Evolutionary conservation across 2,329 filamentous ascomycete species (phyloP).

Genomic region (Colletotrichum neosansevieriae): DNA sequence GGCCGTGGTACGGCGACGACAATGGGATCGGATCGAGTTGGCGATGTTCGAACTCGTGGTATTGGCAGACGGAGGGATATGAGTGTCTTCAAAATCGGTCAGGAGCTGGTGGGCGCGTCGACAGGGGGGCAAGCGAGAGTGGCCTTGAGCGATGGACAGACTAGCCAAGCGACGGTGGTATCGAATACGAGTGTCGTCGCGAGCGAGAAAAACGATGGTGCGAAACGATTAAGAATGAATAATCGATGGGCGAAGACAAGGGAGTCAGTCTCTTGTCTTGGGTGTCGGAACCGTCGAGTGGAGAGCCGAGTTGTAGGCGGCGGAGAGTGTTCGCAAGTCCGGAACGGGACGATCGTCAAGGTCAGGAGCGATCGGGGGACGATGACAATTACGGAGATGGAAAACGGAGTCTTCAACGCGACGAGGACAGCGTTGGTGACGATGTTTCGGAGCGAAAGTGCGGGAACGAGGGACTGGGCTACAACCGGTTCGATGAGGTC

Average conservation of each 20-base stretch:
- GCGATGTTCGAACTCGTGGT: neutral
- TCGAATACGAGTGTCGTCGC: conserved; percentile 6
- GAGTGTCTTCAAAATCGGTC: neutral
- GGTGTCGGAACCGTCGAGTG: conserved; percentile 16
- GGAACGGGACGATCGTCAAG: conserved; percentile 5
- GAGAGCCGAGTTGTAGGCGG: conserved; percentile 11
- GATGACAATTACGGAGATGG: conserved; percentile 13
- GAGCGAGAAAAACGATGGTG: conserved; percentile 4
- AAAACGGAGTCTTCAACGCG: conserved; percentile 4
- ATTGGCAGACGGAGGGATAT: neutral
- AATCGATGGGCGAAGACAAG: conserved; percentile 14
- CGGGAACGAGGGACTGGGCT: conserved; percentile 35
- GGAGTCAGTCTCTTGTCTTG: neutral
- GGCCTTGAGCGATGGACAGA: conserved; percentile 9
- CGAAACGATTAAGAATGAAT: conserved; percentile 8
- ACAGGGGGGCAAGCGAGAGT: conserved; percentile 13
- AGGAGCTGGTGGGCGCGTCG: neutral
- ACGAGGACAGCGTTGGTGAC: conserved; percentile 11
- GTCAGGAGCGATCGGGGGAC: conserved; percentile 24
- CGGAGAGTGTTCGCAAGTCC: neutral
- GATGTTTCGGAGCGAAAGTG: conserved; percentile 36
- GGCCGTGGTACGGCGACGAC: conserved; percentile 27
- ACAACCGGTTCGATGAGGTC: conserved; percentile 32
- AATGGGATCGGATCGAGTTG: neutral
- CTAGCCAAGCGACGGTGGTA: neutral